Evolutionary conservation across 106 monocot genomes (phyloP).

Genomic region (Cymbidium sinense): DNA sequence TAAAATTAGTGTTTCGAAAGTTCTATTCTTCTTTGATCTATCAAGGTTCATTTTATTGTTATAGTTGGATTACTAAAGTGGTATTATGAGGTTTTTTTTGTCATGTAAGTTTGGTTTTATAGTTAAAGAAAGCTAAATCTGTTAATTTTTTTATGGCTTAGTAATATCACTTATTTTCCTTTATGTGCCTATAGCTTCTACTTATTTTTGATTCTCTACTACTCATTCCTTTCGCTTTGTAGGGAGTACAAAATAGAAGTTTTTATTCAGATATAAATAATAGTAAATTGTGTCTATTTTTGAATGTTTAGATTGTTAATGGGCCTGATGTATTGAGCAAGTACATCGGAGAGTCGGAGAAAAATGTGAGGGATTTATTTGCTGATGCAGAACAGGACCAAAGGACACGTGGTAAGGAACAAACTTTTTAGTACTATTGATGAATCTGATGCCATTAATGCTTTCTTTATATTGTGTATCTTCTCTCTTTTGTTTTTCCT

Average conservation of each 20-base stretch:
- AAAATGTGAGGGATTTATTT: slow-evolving; percentile 99
- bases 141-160: background rate
- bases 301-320: slow-evolving; percentile 79
- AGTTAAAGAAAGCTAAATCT: background rate
- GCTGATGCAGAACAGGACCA: slow-evolving; percentile 98
- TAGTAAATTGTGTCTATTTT: background rate
- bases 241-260: no score
- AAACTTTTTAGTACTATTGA: background rate
- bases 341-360: slow-evolving; percentile 97
- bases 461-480: background rate
- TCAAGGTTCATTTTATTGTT: no score
- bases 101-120: background rate
- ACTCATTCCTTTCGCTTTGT: background rate
- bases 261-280: no score
- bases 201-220: background rate
- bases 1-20: background rate
- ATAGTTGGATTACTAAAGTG: no score
- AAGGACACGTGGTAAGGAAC: slow-evolving; percentile 50
- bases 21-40: background rate
- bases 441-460: background rate
- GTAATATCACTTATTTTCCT: background rate
- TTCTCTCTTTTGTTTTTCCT: slow-evolving; percentile 11
- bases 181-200: background rate
- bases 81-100: background rate
- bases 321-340: slow-evolving; percentile 99